These are phyloP conservation scores for Microglena sp. DNA, from an alignment of 139 green algal species.

Conservation along the genomic window DNA sequence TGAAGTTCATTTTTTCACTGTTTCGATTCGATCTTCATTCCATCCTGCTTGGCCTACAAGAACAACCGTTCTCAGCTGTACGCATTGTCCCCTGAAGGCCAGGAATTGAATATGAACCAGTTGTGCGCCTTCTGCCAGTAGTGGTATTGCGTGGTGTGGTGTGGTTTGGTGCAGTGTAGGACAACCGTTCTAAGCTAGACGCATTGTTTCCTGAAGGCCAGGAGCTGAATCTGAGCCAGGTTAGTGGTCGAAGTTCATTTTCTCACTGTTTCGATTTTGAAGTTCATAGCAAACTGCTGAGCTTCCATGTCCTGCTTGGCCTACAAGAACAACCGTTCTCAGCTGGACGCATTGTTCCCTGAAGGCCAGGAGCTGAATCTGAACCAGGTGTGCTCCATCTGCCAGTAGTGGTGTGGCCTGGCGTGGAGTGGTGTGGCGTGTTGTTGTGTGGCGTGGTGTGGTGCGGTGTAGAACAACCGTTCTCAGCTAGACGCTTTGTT, in stretches of 20 bases:
- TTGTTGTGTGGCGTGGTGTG: too few relatives aligned
- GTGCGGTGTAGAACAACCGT: slow-evolving; percentile 27
- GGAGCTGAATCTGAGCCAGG: slow-evolving; percentile 17
- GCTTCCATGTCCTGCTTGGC: too few relatives aligned
- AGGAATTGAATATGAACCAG: slow-evolving; percentile 16
- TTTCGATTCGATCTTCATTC: too few relatives aligned
- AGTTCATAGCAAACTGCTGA: too few relatives aligned
- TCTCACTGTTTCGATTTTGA: too few relatives aligned
- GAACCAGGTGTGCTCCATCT: slow-evolving; percentile 20
- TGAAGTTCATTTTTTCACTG: too few relatives aligned
- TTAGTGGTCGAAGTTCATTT: too few relatives aligned
- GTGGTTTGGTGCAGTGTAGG: too few relatives aligned
- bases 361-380: slow-evolving; percentile 7
- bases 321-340: slow-evolving; percentile 27
- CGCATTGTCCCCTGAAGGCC: slow-evolving; percentile 15
- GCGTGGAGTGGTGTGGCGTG: too few relatives aligned
- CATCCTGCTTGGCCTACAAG: slow-evolving; percentile 8
- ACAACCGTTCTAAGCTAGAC: slow-evolving; percentile 31
- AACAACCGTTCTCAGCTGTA: slow-evolving; percentile 31
- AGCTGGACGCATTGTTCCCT: slow-evolving; percentile 30
- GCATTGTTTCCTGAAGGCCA: slow-evolving; percentile 14
- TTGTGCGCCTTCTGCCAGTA: neutral
- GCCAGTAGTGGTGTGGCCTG: too few relatives aligned
- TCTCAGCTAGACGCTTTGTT: slow-evolving; percentile 30
- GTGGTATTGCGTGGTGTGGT: too few relatives aligned